Evolutionary conservation across 108 stramenopile species (phyloP), one percentile per base, ranked within the genome.

Genomic region (Nitzschia sp.): DNA sequence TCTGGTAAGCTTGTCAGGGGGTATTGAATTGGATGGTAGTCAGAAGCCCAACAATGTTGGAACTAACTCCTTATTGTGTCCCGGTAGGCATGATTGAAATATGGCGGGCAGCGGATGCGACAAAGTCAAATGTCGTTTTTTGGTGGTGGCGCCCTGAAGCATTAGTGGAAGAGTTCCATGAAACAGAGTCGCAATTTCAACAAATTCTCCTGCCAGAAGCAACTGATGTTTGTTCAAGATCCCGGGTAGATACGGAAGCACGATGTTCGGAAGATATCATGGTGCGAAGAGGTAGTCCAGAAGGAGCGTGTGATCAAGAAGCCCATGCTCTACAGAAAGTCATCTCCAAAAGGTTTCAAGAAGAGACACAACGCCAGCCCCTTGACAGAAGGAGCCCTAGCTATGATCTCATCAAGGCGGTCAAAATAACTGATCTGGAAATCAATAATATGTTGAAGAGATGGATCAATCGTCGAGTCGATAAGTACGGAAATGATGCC

Each of bases 21-120:
- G n/a, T n/a, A n/a, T n/a, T n/a, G n/a, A n/a, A n/a, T n/a, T n/a
- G n/a, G n/a, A n/a, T n/a, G n/a, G n/a, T 42, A 42, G 38, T 42
- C 38, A 42, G 13, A n/a, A n/a, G n/a, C n/a, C n/a, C n/a, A n/a
- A n/a, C n/a, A n/a, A n/a, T n/a, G n/a, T n/a, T n/a, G n/a, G n/a
- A 17, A 55, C 19, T 15, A 36, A 5, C n/a, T n/a, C n/a, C n/a
- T n/a, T n/a, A n/a, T n/a, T n/a, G n/a, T n/a, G n/a, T n/a, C n/a
- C n/a, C n/a, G n/a, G n/a, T n/a, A n/a, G n/a, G n/a, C n/a, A 74
- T 82, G 72, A 9, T 82, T 2, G 63, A 82, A 30, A 70, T 82
- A 24, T 82, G 66, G 64, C 32, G 67, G n/a, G 81, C 81, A 11
- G 76, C 81, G 0, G 70, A 77, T 54, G 70, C 71, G 21, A 82